These are phyloP conservation scores for Alternaria triticina DNA, from an alignment of 2,329 filamentous ascomycete species.

Conservation along the genomic window DNA sequence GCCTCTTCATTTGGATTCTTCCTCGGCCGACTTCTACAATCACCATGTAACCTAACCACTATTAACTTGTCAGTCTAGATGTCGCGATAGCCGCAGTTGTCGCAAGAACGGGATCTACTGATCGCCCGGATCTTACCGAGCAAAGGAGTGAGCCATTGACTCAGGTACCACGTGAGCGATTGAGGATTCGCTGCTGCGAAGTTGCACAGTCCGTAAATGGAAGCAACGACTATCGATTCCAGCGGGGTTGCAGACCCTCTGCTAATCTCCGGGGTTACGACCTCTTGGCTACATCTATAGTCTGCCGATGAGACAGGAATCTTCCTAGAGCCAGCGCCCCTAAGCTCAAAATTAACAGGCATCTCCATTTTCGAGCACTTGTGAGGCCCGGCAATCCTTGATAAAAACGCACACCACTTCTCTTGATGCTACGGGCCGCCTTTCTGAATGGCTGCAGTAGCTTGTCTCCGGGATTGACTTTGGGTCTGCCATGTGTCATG, in stretches of 20 bases:
- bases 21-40: neutral
- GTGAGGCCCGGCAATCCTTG: conserved; percentile 8
- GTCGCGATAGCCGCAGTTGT: neutral
- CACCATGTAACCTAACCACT: neutral
- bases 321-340: conserved; percentile 6
- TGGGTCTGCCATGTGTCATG: conserved; percentile 23
- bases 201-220: conserved; percentile 14
- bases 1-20: neutral
- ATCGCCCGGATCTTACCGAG: conserved; percentile 1
- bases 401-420: conserved; percentile 7
- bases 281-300: conserved; percentile 11
- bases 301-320: conserved; percentile 10
- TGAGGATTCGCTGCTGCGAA: neutral
- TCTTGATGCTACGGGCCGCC: conserved; percentile 7
- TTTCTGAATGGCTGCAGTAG: conserved; percentile 15
- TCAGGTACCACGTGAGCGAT: neutral
- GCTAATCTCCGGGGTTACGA: conserved; percentile 14
- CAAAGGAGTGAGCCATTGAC: neutral
- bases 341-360: conserved; percentile 9
- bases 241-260: conserved; percentile 5
- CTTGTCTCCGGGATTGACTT: conserved; percentile 15
- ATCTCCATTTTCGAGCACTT: conserved; percentile 8
- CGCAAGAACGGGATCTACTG: conserved; percentile 7
- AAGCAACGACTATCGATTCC: conserved; percentile 21
- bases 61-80: neutral